Evolutionary conservation across 306 rosid genomes (phyloP).

Genomic region (Geum urbanum): DNA sequence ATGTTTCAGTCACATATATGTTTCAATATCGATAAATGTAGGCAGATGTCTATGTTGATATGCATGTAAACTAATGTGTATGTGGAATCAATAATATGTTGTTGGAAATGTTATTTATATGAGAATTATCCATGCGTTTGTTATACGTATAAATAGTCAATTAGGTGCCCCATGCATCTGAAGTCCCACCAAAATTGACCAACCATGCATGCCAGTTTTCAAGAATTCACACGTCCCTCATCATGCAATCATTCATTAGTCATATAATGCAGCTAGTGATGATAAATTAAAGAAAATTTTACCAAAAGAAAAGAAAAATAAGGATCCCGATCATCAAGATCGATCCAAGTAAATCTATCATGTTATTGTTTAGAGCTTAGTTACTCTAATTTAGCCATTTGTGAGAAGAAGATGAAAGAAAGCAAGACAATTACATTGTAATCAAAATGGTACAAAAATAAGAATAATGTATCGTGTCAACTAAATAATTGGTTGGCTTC

Average conservation of each 20-base stretch:
- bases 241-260: neutral
- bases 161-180: constrained; percentile 2
- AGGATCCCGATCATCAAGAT: no score
- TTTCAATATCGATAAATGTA: no score
- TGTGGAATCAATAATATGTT: neutral
- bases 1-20: no score
- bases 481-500: neutral
- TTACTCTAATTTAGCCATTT: no score
- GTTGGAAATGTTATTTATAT: neutral
- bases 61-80: no score
- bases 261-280: neutral
- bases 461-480: neutral
- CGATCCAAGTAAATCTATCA: no score
- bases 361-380: no score
- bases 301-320: neutral
- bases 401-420: no score
- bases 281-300: neutral
- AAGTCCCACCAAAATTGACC: constrained; percentile 22
- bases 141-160: neutral
- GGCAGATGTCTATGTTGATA: no score
- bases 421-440: no score
- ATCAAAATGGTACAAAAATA: no score
- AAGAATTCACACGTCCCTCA: constrained; percentile 15
- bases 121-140: neutral
- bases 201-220: neutral